A percentile compares a stretch with the other conserved stretches of the same genome.
Evolutionary conservation across 108 stramenopile genomes (phyloP).

Genomic region (Pseudonitzschia multistriata): DNA sequence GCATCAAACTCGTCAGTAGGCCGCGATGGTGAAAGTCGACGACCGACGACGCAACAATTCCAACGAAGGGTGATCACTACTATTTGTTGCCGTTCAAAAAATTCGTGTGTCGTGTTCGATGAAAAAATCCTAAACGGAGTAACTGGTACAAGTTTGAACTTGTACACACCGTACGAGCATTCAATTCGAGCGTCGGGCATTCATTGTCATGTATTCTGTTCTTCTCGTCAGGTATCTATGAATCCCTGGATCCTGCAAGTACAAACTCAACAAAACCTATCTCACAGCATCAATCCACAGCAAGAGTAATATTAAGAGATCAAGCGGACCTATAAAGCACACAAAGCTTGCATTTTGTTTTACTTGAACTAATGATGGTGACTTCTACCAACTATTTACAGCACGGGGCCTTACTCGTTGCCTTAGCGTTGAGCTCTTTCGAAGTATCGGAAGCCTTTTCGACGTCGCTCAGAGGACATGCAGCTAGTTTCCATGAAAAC

Average conservation of each 20-base stretch:
- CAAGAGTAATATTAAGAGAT: neutral
- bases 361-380: neutral
- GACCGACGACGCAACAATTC: neutral
- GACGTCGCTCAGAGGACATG: neutral
- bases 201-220: too few relatives aligned
- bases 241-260: too few relatives aligned
- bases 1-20: neutral
- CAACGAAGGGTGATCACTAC: neutral
- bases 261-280: too few relatives aligned
- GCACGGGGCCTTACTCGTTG: neutral
- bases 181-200: too few relatives aligned
- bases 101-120: neutral
- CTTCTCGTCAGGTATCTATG: too few relatives aligned
- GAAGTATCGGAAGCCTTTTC: constrained; percentile 7
- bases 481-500: neutral
- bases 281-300: neutral
- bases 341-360: neutral
- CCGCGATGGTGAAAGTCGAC: neutral
- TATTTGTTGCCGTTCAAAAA: neutral
- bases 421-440: neutral
- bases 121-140: too few relatives aligned
- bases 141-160: too few relatives aligned
- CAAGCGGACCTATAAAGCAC: neutral
- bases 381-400: neutral
- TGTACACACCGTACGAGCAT: too few relatives aligned